Evolutionary conservation across 371 early-diverging fungal species (phyloP).

Genomic region (Conidiobolus incongruus): DNA sequence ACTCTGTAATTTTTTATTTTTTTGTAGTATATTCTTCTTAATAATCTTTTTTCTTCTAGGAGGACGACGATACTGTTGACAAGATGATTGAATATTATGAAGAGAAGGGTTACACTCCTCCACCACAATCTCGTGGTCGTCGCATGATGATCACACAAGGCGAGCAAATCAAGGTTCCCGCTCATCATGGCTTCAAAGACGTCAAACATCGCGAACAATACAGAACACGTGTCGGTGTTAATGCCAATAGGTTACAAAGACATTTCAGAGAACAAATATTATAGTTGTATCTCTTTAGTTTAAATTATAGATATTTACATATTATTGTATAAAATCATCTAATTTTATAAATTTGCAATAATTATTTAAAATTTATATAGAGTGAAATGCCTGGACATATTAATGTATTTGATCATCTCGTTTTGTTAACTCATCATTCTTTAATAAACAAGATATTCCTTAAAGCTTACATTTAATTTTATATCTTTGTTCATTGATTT

Average conservation of each 20-base stretch:
- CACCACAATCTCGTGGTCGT: conserved; percentile 8
- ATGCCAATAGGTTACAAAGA: conserved; percentile 64
- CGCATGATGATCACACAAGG: conserved; percentile 11
- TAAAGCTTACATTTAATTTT: too few relatives aligned
- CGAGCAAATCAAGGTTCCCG: conserved; percentile 13
- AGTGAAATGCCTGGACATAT: not conserved
- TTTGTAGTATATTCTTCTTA: conserved; percentile 23
- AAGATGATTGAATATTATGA: conserved; percentile 8
- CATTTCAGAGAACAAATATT: conserved; percentile 63
- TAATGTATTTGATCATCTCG: too few relatives aligned
- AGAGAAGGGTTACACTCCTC: too few relatives aligned
- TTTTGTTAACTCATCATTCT: too few relatives aligned
- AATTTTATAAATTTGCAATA: too few relatives aligned
- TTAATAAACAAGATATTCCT: too few relatives aligned
- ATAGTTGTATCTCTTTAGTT: conserved; percentile 10
- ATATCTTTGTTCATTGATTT: too few relatives aligned
- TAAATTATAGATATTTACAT: not conserved
- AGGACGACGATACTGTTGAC: conserved; percentile 10
- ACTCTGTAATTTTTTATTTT: conserved; percentile 25
- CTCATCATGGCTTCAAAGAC: conserved; percentile 20
- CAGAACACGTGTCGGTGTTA: conserved; percentile 47
- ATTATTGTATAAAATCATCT: too few relatives aligned
- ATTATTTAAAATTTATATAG: too few relatives aligned
- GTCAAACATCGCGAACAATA: conserved; percentile 34
- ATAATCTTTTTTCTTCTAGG: too few relatives aligned